Percentiles rank a stretch among this genome's conserved stretches.
These are phyloP conservation scores for Sextonia rubra DNA, from an alignment of 164 flowering plant species.

Conservation along the genomic window DNA sequence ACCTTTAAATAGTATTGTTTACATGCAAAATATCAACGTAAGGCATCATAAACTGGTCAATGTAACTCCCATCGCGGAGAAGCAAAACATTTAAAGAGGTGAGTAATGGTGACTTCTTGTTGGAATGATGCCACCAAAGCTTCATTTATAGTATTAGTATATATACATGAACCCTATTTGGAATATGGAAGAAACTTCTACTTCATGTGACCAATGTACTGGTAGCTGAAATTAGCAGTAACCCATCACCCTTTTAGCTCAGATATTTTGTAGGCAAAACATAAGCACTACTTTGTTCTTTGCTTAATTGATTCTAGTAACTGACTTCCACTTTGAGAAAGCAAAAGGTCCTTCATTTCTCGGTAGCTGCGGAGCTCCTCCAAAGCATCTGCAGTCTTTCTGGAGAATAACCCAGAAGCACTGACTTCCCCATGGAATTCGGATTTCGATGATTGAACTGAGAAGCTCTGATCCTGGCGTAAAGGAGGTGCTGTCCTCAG, in stretches of 20 bases:
- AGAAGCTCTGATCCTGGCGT: slow-evolving; percentile 65
- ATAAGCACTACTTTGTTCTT: slow-evolving; percentile 18
- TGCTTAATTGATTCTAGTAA: slow-evolving; percentile 14
- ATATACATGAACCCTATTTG: not conserved
- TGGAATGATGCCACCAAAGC: not conserved
- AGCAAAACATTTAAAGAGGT: not conserved
- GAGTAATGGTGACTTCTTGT: not conserved
- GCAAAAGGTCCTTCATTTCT: slow-evolving; percentile 69
- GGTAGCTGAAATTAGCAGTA: not conserved
- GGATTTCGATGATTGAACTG: slow-evolving; percentile 38
- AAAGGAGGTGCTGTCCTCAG: slow-evolving; percentile 83
- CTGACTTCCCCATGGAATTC: slow-evolving; percentile 41
- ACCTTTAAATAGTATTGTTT: not conserved
- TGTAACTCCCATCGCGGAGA: not conserved
- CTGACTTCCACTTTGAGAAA: slow-evolving; percentile 59
- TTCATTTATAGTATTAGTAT: slow-evolving; percentile 8
- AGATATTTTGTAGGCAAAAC: not conserved
- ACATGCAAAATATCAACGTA: not conserved
- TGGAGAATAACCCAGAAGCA: slow-evolving; percentile 53
- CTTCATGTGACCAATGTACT: not conserved
- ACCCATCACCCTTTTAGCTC: not conserved
- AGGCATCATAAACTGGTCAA: not conserved
- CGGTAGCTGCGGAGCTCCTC: slow-evolving; percentile 77
- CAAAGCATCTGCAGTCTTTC: slow-evolving; percentile 76
- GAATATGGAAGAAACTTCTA: not conserved